A percentile compares a stretch with the other conserved stretches of the same genome.
These are phyloP conservation scores for Lentinula lateritia DNA, from an alignment of 768 basidiomycete genomes.

Conservation along the genomic window DNA sequence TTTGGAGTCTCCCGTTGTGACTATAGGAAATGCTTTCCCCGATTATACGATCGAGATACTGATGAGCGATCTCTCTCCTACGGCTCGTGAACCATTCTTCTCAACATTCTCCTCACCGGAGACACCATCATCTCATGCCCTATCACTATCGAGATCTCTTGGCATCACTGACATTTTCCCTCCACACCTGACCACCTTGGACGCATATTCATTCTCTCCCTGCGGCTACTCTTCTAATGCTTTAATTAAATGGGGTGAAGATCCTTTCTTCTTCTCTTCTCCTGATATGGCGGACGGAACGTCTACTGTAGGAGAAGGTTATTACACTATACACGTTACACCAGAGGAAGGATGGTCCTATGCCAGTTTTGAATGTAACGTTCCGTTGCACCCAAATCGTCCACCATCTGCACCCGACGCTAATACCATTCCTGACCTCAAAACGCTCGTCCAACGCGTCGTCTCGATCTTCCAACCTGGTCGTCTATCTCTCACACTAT, in stretches of 20 bases:
- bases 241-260: conserved; percentile 61
- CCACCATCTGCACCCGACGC: conserved; percentile 19
- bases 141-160: conserved; percentile 59
- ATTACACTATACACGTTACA: conserved; percentile 98
- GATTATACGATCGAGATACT: conserved; percentile 98
- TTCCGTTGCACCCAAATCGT: conserved; percentile 53
- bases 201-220: conserved; percentile 90
- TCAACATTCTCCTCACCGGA: conserved; percentile 26
- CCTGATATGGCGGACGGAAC: conserved; percentile 3
- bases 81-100: conserved; percentile 78
- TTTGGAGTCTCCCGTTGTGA: conserved; percentile 8
- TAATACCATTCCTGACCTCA: conserved; percentile 61
- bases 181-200: conserved; percentile 69
- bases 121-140: conserved; percentile 47
- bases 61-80: conserved; percentile 84
- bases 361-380: conserved; percentile 97
- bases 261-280: conserved; percentile 17
- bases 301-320: conserved; percentile 63
- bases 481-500: conserved; percentile 80
- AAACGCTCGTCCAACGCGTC: conserved; percentile 80
- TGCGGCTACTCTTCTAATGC: conserved; percentile 97
- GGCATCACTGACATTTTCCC: conserved; percentile 86
- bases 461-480: conserved; percentile 91
- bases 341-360: conserved; percentile 98
- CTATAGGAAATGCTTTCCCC: conserved; percentile 29